Conservation (phyloP, 129 eudicot species). For the Ambrosia trifida region DNA sequence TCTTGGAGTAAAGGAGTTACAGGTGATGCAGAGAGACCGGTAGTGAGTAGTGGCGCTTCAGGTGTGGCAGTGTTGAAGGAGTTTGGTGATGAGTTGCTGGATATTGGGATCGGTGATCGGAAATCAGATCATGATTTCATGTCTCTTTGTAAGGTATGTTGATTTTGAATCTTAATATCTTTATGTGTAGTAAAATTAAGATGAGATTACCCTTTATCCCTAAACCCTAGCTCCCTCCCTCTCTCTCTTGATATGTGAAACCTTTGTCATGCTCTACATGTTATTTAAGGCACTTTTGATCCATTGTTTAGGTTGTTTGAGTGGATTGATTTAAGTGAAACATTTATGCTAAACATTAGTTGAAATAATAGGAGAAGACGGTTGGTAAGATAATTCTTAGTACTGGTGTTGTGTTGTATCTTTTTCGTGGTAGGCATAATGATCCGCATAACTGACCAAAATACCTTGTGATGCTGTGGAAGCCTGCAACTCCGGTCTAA, state of each 20-base stretch:
- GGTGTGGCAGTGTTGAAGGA: conserved; percentile 65
- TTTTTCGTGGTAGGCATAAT: conserved; percentile 91
- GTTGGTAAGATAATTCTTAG: conserved; percentile 87
- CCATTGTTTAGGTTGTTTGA: conserved; percentile 16
- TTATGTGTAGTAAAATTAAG: too few species aligned
- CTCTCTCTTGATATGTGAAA: conserved; percentile 96
- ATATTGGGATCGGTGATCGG: conserved; percentile 95
- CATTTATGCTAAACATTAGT: conserved; percentile 25
- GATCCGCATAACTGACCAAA: conserved; percentile 74
- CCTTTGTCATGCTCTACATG: conserved; percentile 87
- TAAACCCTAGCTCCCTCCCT: too few species aligned
- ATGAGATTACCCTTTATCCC: too few species aligned
- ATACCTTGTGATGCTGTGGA: conserved; percentile 95
- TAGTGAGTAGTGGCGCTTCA: too few species aligned
- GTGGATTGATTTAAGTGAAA: not conserved
- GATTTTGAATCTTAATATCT: not conserved
- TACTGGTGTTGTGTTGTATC: conserved; percentile 80
- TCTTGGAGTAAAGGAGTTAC: too few species aligned
- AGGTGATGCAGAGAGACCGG: too few species aligned
- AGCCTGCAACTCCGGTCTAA: conserved; percentile 96
- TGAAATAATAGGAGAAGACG: conserved; percentile 67
- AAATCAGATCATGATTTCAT: conserved; percentile 93
- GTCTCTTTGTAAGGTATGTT: conserved; percentile 87
- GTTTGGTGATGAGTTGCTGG: conserved; percentile 79
- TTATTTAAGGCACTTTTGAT: conserved; percentile 28